Evolutionary conservation across 345 rosid species (phyloP).

Genomic region (Rhizophora apiculata): DNA sequence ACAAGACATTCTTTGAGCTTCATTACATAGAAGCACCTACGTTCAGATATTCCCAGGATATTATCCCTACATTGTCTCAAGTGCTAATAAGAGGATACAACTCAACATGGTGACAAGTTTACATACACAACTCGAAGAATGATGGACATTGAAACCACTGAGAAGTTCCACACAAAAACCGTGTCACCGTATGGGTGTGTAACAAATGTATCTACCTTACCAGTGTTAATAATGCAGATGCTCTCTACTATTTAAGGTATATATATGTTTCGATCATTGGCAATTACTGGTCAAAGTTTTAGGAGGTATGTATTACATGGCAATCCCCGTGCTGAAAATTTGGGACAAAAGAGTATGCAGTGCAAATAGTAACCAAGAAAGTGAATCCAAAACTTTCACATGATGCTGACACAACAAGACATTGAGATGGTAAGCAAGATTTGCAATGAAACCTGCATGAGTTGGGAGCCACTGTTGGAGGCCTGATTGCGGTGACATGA

Average conservation of each 20-base stretch:
- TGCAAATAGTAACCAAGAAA: background rate
- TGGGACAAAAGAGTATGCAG: background rate
- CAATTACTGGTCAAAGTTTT: background rate
- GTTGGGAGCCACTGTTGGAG: slow-evolving; percentile 95
- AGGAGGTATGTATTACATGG: background rate
- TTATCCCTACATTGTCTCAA: no score
- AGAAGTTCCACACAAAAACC: no score
- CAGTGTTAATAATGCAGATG: no score
- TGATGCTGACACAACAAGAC: background rate
- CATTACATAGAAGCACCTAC: no score
- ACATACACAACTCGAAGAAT: no score
- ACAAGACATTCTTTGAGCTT: background rate
- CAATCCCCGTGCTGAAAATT: background rate
- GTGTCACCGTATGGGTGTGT: no score
- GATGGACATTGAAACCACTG: no score
- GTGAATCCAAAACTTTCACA: background rate
- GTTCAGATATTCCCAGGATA: no score
- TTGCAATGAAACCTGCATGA: slow-evolving; percentile 75
- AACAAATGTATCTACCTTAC: no score
- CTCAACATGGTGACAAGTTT: no score
- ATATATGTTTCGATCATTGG: background rate
- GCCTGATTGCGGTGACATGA: slow-evolving; percentile 89
- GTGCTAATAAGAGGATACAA: no score
- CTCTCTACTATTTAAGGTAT: background rate
- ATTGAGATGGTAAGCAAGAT: background rate